Evolutionary conservation across 2,329 filamentous ascomycete species (phyloP).

Genomic region (Dryadomyces quercus-mongolicae): DNA sequence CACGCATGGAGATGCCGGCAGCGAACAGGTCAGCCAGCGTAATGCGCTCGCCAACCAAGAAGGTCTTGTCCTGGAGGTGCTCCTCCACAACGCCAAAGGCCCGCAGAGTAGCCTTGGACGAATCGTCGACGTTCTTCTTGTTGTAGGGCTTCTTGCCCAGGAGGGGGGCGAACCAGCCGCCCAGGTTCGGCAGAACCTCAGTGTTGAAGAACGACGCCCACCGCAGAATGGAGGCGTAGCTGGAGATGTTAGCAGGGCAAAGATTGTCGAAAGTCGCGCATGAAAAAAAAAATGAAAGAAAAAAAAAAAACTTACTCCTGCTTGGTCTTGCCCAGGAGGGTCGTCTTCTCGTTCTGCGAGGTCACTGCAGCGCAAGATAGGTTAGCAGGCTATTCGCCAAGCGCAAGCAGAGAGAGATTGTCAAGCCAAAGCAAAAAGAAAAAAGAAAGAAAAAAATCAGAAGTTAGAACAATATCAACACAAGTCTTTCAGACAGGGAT

Average conservation of each 20-base stretch:
- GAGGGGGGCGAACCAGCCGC: conserved; percentile 77
- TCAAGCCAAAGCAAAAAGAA: conserved; percentile 14
- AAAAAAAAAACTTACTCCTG: conserved; percentile 59
- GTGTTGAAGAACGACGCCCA: conserved; percentile 97
- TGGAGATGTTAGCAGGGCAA: conserved; percentile 16
- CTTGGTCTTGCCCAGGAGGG: conserved; percentile 98
- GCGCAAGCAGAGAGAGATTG: background rate
- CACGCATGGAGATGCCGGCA: conserved; percentile 66
- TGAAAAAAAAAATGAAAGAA: no score
- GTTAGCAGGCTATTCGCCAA: conserved; percentile 12
- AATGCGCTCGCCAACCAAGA: conserved; percentile 93
- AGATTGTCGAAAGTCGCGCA: no score
- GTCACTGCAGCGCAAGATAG: conserved; percentile 57
- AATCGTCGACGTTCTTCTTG: conserved; percentile 91
- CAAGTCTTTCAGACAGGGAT: conserved; percentile 87
- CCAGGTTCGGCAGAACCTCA: conserved; percentile 65
- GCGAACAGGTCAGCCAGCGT: conserved; percentile 91
- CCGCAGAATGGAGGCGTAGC: conserved; percentile 89
- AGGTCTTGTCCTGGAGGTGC: conserved; percentile 87
- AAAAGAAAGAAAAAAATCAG: conserved; percentile 40
- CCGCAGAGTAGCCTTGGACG: conserved; percentile 55
- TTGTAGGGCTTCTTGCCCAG: conserved; percentile 78
- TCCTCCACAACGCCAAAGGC: conserved; percentile 65
- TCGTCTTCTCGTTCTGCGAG: conserved; percentile 99
- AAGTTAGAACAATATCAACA: conserved; percentile 89